Evolutionary conservation across 345 rosid genomes (phyloP).

Genomic region (Pistacia atlantica): DNA sequence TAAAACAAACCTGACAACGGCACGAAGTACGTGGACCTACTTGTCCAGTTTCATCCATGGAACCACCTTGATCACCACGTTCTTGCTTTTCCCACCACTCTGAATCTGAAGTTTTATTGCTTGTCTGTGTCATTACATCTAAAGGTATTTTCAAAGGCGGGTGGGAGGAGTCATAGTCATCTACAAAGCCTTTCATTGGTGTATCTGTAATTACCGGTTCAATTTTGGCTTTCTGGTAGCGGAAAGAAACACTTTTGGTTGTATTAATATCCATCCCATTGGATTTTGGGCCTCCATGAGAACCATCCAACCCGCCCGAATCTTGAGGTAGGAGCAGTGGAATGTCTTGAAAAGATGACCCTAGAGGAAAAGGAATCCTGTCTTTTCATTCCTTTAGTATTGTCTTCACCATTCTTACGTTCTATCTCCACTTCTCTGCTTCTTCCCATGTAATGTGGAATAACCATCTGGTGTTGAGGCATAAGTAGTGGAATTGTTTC

Average conservation of each 20-base stretch:
- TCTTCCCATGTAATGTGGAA: constrained; percentile 91
- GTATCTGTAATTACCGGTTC: constrained; percentile 55
- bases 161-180: constrained; percentile 53
- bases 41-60: constrained; percentile 68
- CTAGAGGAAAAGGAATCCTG: constrained; percentile 77
- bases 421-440: constrained; percentile 51
- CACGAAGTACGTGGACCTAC: constrained; percentile 92
- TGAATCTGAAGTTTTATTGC: constrained; percentile 40
- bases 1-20: constrained; percentile 84
- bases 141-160: constrained; percentile 34
- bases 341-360: constrained; percentile 80
- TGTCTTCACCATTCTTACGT: constrained; percentile 45
- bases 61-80: constrained; percentile 64
- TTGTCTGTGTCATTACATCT: constrained; percentile 34
- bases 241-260: constrained; percentile 54
- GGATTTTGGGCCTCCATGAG: constrained; percentile 39
- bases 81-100: constrained; percentile 98
- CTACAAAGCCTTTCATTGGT: constrained; percentile 91
- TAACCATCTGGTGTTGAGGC: constrained; percentile 99
- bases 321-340: constrained; percentile 95
- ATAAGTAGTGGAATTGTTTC: constrained; percentile 94
- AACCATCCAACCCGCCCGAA: constrained; percentile 54
- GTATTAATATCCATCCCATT: constrained; percentile 40
- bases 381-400: constrained; percentile 48
- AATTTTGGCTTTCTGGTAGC: constrained; percentile 58